Percentiles rank a stretch among this genome's conserved stretches.
Conservation (phyloP, 2,329 filamentous ascomycete genomes). For the Thermothelomyces thermophilus region DNA sequence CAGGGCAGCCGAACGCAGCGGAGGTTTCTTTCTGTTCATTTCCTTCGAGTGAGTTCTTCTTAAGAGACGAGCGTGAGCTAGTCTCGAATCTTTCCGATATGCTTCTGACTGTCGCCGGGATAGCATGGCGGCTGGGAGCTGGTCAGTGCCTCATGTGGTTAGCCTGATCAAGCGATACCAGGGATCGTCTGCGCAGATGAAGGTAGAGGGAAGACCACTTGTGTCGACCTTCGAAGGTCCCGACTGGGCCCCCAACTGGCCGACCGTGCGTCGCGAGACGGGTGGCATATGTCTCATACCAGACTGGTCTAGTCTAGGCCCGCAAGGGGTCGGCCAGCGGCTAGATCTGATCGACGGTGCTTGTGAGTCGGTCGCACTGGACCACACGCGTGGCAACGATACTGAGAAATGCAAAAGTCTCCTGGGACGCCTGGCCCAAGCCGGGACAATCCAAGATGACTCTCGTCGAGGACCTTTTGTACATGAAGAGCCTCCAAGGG, state of each 20-base stretch:
- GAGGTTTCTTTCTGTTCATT: conserved; percentile 32
- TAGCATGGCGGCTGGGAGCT: conserved; percentile 27
- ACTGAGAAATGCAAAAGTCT: conserved; percentile 30
- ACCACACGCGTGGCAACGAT: not conserved
- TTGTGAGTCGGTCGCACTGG: conserved; percentile 16
- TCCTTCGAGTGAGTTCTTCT: conserved; percentile 27
- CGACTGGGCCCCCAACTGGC: conserved; percentile 37
- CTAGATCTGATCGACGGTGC: conserved; percentile 25
- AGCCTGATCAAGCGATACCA: conserved; percentile 34
- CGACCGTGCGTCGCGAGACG: conserved; percentile 32
- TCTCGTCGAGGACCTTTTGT: conserved; percentile 35
- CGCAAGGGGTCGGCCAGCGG: conserved; percentile 25
- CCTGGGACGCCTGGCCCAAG: conserved; percentile 45
- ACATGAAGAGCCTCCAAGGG: conserved; percentile 32
- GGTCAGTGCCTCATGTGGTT: conserved; percentile 22
- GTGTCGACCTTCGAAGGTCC: conserved; percentile 49
- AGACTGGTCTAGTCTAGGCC: conserved; percentile 41
- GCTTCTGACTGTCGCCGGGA: conserved; percentile 10
- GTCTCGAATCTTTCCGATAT: no score
- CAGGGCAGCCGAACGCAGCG: conserved; percentile 26
- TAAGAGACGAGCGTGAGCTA: no score
- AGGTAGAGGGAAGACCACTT: conserved; percentile 36
- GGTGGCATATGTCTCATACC: conserved; percentile 37
- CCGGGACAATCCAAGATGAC: conserved; percentile 33
- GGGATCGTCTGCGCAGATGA: conserved; percentile 34